Evolutionary conservation across 768 basidiomycete species (phyloP).

Genomic region (Tulasnella sp.): DNA sequence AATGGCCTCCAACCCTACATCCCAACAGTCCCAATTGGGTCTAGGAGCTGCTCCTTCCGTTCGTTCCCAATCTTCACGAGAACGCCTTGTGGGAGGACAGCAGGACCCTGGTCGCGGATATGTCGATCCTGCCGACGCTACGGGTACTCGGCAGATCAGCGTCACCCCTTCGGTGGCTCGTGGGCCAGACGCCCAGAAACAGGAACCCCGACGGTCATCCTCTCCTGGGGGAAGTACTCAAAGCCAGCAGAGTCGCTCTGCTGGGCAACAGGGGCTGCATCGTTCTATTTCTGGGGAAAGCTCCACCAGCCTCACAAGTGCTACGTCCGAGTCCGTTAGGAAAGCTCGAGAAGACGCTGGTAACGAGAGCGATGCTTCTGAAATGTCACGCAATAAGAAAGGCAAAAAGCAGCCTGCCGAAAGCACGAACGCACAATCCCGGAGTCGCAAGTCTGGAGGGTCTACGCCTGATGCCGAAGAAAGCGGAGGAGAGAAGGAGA

Average conservation of each 20-base stretch:
- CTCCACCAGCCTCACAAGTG: slow-evolving; percentile 6
- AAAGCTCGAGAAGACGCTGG: slow-evolving; percentile 22
- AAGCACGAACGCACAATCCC: not conserved
- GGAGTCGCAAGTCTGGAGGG: not conserved
- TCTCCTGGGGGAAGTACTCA: slow-evolving; percentile 2
- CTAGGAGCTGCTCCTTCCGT: slow-evolving; percentile 27
- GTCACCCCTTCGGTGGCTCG: slow-evolving; percentile 69
- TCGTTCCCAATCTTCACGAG: slow-evolving; percentile 37
- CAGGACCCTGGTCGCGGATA: slow-evolving; percentile 19
- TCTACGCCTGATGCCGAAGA: slow-evolving; percentile 19
- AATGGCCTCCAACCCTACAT: slow-evolving; percentile 19
- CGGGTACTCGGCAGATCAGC: slow-evolving; percentile 64
- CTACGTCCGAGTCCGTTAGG: slow-evolving; percentile 15
- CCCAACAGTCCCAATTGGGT: slow-evolving; percentile 19
- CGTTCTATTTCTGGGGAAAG: slow-evolving; percentile 8
- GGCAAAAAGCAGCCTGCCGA: slow-evolving; percentile 33
- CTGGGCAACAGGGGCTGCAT: not conserved
- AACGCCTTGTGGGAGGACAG: slow-evolving; percentile 29
- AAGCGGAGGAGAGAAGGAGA: slow-evolving; percentile 34
- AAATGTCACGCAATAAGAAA: slow-evolving; percentile 37
- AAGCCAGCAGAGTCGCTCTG: not conserved
- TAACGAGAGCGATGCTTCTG: slow-evolving; percentile 26
- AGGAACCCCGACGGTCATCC: slow-evolving; percentile 3
- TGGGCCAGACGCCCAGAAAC: slow-evolving; percentile 27
- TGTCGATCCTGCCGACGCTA: slow-evolving; percentile 55